A percentile compares a stretch with the other conserved stretches of the same genome.
Evolutionary conservation across 179 eudicot genomes (phyloP).

Genomic region (Patellifolia procumbens): DNA sequence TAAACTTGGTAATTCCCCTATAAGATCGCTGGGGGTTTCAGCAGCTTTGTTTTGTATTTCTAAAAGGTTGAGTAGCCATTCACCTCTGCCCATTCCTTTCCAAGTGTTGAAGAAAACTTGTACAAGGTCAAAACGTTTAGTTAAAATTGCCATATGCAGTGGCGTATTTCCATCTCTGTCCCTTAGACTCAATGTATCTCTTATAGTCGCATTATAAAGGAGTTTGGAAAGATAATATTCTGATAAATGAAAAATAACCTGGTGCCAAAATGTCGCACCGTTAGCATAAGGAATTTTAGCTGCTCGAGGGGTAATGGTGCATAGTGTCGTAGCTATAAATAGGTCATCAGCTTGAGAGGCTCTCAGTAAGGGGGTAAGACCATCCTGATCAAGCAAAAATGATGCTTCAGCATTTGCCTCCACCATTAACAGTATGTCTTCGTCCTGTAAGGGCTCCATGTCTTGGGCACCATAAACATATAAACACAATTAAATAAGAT

Average conservation of each 20-base stretch:
- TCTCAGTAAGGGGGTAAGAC: neutral
- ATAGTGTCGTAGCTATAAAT: neutral
- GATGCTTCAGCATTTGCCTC: neutral
- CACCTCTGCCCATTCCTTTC: no score
- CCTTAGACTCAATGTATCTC: neutral
- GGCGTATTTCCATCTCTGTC: conserved; percentile 24
- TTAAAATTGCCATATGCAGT: no score
- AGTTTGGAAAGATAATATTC: neutral
- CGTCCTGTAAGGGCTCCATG: no score
- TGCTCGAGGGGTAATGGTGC: neutral
- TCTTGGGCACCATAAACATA: no score
- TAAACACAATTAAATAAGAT: no score
- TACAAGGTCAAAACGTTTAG: no score
- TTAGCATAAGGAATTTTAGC: neutral
- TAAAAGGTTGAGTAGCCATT: no score
- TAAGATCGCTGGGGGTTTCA: no score
- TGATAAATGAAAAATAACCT: neutral
- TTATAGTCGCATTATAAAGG: neutral
- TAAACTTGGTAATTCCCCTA: no score
- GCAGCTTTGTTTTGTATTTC: no score
- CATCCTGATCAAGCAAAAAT: neutral
- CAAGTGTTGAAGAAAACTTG: no score
- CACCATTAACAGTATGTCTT: neutral
- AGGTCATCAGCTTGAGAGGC: neutral
- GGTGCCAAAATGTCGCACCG: neutral